Percentiles rank a stretch among this genome's conserved stretches.
These are phyloP conservation scores for Beauveria sp. DNA, from an alignment of 2,329 filamentous ascomycete genomes.

Conservation along the genomic window DNA sequence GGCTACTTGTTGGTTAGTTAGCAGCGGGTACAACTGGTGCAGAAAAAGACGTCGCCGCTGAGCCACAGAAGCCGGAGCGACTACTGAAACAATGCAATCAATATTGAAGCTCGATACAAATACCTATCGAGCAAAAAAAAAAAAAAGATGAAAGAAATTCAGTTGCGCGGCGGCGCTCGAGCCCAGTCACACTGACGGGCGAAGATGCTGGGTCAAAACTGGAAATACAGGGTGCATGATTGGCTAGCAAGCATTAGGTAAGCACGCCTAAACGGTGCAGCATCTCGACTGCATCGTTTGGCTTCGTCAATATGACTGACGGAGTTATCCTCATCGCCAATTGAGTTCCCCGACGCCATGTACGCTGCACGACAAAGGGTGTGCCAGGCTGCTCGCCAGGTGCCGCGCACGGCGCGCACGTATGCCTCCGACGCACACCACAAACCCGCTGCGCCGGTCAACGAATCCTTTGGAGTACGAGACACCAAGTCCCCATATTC, in stretches of 20 bases:
- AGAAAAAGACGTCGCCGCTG: too few species aligned
- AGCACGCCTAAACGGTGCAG: neutral
- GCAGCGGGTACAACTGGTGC: too few species aligned
- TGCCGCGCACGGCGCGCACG: conserved; percentile 34
- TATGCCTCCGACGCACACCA: conserved; percentile 49
- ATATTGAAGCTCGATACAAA: neutral
- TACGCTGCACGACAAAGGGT: conserved; percentile 39
- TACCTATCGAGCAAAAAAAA: neutral
- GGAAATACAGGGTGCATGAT: conserved; percentile 1
- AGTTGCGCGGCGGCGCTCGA: neutral
- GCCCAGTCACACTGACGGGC: neutral
- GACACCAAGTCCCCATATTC: neutral
- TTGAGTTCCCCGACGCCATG: conserved; percentile 29
- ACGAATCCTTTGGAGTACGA: conserved; percentile 52
- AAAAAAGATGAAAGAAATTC: neutral
- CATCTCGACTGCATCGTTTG: conserved; percentile 3
- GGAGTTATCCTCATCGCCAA: conserved; percentile 16
- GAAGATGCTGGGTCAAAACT: neutral
- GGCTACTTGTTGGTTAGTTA: too few species aligned
- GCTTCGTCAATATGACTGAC: neutral
- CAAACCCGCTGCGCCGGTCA: conserved; percentile 35
- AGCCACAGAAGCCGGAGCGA: too few species aligned
- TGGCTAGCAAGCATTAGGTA: neutral
- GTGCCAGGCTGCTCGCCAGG: conserved; percentile 29
- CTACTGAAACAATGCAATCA: neutral